Percentiles rank a stretch among this genome's conserved stretches.
Conservation (phyloP, 495 filamentous ascomycete species). For the Bathelium albidoporum region DNA sequence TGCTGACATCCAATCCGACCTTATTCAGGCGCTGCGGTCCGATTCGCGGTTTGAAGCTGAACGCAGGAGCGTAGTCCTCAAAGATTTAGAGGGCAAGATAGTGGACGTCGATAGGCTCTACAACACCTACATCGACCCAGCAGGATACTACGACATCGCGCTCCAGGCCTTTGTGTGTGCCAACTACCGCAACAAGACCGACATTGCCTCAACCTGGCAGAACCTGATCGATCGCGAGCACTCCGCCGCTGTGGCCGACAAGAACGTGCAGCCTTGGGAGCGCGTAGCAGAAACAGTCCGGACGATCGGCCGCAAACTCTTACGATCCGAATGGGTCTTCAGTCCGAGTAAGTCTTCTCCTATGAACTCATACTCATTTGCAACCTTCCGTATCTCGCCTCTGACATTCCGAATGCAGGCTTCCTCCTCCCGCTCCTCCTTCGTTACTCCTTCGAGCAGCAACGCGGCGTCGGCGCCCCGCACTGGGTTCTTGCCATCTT, state of each 20-base stretch:
- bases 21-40: slow-evolving; percentile 65
- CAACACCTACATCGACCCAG: slow-evolving; percentile 80
- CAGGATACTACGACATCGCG: slow-evolving; percentile 82
- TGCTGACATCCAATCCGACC: slow-evolving; percentile 87
- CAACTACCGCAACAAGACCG: slow-evolving; percentile 72
- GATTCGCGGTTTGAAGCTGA: slow-evolving; percentile 56
- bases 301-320: slow-evolving; percentile 62
- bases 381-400: slow-evolving; percentile 51
- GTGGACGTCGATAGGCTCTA: slow-evolving; percentile 73
- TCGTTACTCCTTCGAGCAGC: slow-evolving; percentile 60
- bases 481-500: slow-evolving; percentile 80
- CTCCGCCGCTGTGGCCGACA: slow-evolving; percentile 32
- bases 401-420: slow-evolving; percentile 49
- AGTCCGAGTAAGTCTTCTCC: not conserved
- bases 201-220: slow-evolving; percentile 76
- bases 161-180: slow-evolving; percentile 81
- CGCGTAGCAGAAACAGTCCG: slow-evolving; percentile 62
- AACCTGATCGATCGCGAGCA: slow-evolving; percentile 45
- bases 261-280: slow-evolving; percentile 73
- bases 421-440: slow-evolving; percentile 62
- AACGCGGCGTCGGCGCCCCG: slow-evolving; percentile 53
- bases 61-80: slow-evolving; percentile 49
- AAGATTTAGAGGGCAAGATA: slow-evolving; percentile 62
- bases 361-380: not conserved
- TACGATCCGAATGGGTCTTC: not conserved